Base-by-base conservation (phyloP, 805 yeast genomes). In the Jamesozyma hellenica region DNA sequence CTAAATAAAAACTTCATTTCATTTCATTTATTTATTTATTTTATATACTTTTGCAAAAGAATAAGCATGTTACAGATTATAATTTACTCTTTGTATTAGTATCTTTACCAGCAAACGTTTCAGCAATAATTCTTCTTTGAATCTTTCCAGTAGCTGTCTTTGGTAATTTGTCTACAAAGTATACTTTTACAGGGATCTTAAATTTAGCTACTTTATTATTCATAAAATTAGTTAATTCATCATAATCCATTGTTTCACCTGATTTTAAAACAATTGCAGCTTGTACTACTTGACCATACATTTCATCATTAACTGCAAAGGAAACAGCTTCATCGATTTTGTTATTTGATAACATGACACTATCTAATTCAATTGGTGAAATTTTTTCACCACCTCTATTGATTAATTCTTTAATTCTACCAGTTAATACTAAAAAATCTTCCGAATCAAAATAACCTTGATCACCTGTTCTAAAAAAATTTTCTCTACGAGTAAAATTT, bases 341-440 rank as follows among this genome's bases (percentile, higher is more conserved):
- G 1, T 79, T 79, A 51, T 77, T 72, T 34, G 72, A 64, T n/a
- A 77, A 63, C 65, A 80, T 58, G 9, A 71, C 68, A 34, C 76
- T 70, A 50, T 80, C 88, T 21, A 80, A 61, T 56, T 80, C 88
- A 45, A 77, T 70, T 4, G 88, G 88, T 3, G 82, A 73, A 44
- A 80, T 79, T 58, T 81, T 80, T 60, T 80, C 88, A 41, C 88
- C 88, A 18, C 84, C 88, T 38, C 86, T 72, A 56, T 79, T 80
- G 52, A 80, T 81, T 49, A 81, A 64, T 58, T 80, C 88, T 58
- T 81, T 80, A 48, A 81, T 68, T 45, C 88, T 68, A 27, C 88
- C 87, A 21, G 84, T 79, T 45, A 80, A 64, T 11, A 68, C 66
- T 25, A 80, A 59, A 53, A 75, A 74, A 0, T 79, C 78, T 38